Percentiles rank a stretch among this genome's conserved stretches.
These are phyloP conservation scores for Kuraishia hungarica DNA, from an alignment of 805 yeast species.

Conservation along the genomic window DNA sequence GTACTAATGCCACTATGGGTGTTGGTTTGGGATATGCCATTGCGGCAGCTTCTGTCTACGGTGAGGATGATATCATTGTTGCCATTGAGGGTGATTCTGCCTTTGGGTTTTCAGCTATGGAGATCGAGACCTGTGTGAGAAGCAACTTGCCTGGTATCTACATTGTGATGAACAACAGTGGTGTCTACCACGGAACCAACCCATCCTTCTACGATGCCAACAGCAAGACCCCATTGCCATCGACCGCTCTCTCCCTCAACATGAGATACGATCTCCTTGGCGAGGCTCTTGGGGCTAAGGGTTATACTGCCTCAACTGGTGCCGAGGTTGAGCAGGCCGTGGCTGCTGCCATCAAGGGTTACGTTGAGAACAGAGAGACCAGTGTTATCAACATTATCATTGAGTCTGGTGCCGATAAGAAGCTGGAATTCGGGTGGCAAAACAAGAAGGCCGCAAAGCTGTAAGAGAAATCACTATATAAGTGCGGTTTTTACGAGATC, in stretches of 20 bases:
- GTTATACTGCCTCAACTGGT: slow-evolving; percentile 34
- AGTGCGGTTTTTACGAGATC: too few relatives aligned
- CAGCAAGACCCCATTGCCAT: slow-evolving; percentile 28
- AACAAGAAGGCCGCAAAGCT: slow-evolving; percentile 28
- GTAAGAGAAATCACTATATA: slow-evolving; percentile 1
- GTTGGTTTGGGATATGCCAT: slow-evolving; percentile 65
- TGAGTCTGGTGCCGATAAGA: slow-evolving; percentile 45
- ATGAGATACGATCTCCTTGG: slow-evolving; percentile 53
- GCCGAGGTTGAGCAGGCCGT: slow-evolving; percentile 27
- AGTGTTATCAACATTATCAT: slow-evolving; percentile 54
- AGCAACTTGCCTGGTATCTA: slow-evolving; percentile 43
- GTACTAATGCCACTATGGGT: slow-evolving; percentile 76
- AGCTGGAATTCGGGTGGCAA: slow-evolving; percentile 63
- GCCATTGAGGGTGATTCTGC: slow-evolving; percentile 74
- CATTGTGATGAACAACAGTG: slow-evolving; percentile 66
- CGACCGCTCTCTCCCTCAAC: slow-evolving; percentile 50
- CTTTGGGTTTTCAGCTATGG: slow-evolving; percentile 67
- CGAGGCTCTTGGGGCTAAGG: slow-evolving; percentile 46
- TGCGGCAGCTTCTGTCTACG: slow-evolving; percentile 40
- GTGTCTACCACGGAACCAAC: slow-evolving; percentile 59
- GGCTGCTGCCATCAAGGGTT: slow-evolving; percentile 24
- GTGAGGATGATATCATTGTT: slow-evolving; percentile 36
- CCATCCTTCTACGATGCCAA: slow-evolving; percentile 17
- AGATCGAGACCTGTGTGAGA: slow-evolving; percentile 61
- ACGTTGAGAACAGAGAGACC: slow-evolving; percentile 22